Conservation (phyloP, 1,284 basidiomycete genomes). For the Vanrija pseudolonga region DNA sequence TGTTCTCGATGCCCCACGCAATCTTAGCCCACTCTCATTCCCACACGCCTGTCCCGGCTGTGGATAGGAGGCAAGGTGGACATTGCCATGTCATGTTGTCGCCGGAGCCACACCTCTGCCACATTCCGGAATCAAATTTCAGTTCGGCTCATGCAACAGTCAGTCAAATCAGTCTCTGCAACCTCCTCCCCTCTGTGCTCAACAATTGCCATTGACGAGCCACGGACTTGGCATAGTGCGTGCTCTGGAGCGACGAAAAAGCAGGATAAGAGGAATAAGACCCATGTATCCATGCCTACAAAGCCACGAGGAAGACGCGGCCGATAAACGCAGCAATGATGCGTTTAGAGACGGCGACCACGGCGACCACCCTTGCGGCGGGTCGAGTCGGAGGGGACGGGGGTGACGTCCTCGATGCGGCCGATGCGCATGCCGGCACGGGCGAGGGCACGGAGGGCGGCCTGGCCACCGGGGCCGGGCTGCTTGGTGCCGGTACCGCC, state of each 20-base stretch:
- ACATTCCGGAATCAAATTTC: constrained; percentile 15
- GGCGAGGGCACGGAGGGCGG: constrained; percentile 94
- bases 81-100: no score
- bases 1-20: no score
- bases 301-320: not conserved
- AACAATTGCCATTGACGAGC: constrained; percentile 9
- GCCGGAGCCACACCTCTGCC: no score
- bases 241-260: constrained; percentile 19
- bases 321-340: not conserved
- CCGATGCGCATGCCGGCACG: constrained; percentile 99
- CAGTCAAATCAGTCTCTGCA: not conserved
- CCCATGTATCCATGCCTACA: not conserved
- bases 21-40: no score
- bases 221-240: constrained; percentile 18
- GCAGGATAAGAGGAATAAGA: not conserved
- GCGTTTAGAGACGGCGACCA: constrained; percentile 83
- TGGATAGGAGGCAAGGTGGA: no score
- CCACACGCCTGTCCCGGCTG: no score
- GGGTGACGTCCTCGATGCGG: constrained; percentile 90
- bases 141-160: constrained; percentile 8
- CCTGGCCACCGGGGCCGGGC: constrained; percentile 96
- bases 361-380: constrained; percentile 99
- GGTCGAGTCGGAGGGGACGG: constrained; percentile 94
- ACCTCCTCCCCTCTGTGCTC: constrained; percentile 1
- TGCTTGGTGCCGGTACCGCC: constrained; percentile 99